Percentiles rank a stretch among this genome's conserved stretches.
phyloP scores from a whole-genome alignment of 78 protist species.

The Protostelium mycophagum region DNA sequence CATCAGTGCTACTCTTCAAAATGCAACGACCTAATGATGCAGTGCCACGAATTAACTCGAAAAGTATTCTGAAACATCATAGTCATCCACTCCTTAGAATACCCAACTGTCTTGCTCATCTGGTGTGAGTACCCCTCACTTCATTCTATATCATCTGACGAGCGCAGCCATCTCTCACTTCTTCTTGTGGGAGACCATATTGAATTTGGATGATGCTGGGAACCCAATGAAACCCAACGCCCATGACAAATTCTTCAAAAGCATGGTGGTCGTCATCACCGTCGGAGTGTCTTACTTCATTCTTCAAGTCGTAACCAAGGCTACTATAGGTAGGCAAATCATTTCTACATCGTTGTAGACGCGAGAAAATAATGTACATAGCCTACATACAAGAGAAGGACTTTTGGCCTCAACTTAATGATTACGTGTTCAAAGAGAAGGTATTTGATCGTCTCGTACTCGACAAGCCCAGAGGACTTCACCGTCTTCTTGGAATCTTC shows the following conservation, averaged over 20 bases:
- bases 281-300: background rate
- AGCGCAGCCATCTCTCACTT: background rate
- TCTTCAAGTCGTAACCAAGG: background rate
- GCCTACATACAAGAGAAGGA: background rate
- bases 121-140: background rate
- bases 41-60: no score
- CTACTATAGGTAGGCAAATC: background rate
- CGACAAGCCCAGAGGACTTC: background rate
- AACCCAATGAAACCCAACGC: background rate
- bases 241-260: background rate
- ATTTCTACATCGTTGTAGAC: background rate
- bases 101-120: background rate
- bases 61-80: no score
- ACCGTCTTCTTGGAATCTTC: background rate
- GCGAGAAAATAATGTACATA: background rate
- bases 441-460: background rate
- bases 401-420: background rate
- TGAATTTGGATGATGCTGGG: background rate
- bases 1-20: no score
- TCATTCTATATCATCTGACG: background rate
- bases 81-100: background rate
- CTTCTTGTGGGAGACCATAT: background rate
- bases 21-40: no score
- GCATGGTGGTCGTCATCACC: background rate
- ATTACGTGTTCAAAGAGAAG: background rate